Evolutionary conservation across 495 filamentous ascomycete genomes (phyloP).

Genomic region (Neurospora sp.): DNA sequence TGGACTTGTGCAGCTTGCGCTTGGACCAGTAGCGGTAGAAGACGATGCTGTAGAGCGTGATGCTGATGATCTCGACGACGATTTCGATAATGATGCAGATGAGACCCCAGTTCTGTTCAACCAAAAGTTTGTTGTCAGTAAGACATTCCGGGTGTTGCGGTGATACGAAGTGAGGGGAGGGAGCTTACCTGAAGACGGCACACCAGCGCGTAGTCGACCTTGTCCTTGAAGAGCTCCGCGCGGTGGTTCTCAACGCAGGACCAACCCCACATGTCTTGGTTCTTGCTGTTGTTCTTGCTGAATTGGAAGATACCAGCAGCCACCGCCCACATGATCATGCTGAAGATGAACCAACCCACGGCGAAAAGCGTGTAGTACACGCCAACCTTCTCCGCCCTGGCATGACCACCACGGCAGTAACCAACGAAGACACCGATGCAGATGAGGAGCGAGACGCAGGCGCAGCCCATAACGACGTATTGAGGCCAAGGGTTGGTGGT

Average conservation of each 20-base stretch:
- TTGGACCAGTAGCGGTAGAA: slow-evolving; percentile 97
- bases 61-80: slow-evolving; percentile 82
- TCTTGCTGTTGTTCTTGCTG: slow-evolving; percentile 56
- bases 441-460: slow-evolving; percentile 68
- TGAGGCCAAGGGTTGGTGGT: slow-evolving; percentile 83
- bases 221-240: slow-evolving; percentile 57
- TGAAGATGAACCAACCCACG: slow-evolving; percentile 87
- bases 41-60: slow-evolving; percentile 82
- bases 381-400: slow-evolving; percentile 78
- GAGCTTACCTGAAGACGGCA: slow-evolving; percentile 78
- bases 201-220: slow-evolving; percentile 82
- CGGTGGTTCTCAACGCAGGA: slow-evolving; percentile 82
- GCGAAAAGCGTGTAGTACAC: slow-evolving; percentile 92
- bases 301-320: slow-evolving; percentile 77
- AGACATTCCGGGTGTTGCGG: not conserved
- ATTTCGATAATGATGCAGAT: slow-evolving; percentile 97
- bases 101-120: slow-evolving; percentile 74
- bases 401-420: slow-evolving; percentile 84
- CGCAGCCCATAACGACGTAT: slow-evolving; percentile 63
- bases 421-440: slow-evolving; percentile 73
- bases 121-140: slow-evolving; percentile 8
- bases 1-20: slow-evolving; percentile 84
- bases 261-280: slow-evolving; percentile 95
- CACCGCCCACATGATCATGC: slow-evolving; percentile 84
- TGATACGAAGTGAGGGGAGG: not conserved